These are phyloP conservation scores for Auriculariales sp. DNA, from an alignment of 768 basidiomycete genomes.

Conservation along the genomic window DNA sequence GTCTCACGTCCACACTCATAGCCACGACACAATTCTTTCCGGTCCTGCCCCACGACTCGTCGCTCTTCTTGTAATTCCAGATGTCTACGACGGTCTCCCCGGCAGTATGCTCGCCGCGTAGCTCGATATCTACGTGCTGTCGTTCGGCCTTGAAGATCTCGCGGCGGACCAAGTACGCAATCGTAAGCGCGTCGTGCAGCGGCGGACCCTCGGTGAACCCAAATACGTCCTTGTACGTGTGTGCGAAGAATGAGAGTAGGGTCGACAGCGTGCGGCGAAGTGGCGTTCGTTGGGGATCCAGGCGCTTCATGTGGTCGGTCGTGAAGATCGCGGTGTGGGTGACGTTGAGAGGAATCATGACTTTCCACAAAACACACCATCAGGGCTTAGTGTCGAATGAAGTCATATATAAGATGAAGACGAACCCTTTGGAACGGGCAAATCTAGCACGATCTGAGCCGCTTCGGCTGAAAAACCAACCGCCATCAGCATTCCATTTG, in stretches of 20 bases:
- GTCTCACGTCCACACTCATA: slow-evolving; percentile 48
- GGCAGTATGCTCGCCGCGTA: slow-evolving; percentile 43
- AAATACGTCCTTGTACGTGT: slow-evolving; percentile 56
- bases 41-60: slow-evolving; percentile 48
- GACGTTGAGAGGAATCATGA: slow-evolving; percentile 79
- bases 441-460: slow-evolving; percentile 64
- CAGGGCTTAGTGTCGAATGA: neutral
- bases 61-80: slow-evolving; percentile 44
- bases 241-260: slow-evolving; percentile 58
- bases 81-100: slow-evolving; percentile 77
- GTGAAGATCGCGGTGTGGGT: slow-evolving; percentile 77
- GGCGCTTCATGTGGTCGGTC: slow-evolving; percentile 29
- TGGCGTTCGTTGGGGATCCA: slow-evolving; percentile 33
- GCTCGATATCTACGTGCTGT: slow-evolving; percentile 75
- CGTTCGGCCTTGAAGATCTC: slow-evolving; percentile 45
- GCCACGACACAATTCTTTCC: slow-evolving; percentile 70
- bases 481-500: neutral
- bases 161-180: slow-evolving; percentile 61
- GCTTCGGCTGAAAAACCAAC: slow-evolving; percentile 49
- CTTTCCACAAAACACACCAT: slow-evolving; percentile 1
- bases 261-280: slow-evolving; percentile 66
- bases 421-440: slow-evolving; percentile 37
- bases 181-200: slow-evolving; percentile 72
- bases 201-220: slow-evolving; percentile 80
- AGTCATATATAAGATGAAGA: neutral